Conservation (phyloP, 2,329 filamentous ascomycete genomes). For the Akanthomyces dipterigenus region DNA sequence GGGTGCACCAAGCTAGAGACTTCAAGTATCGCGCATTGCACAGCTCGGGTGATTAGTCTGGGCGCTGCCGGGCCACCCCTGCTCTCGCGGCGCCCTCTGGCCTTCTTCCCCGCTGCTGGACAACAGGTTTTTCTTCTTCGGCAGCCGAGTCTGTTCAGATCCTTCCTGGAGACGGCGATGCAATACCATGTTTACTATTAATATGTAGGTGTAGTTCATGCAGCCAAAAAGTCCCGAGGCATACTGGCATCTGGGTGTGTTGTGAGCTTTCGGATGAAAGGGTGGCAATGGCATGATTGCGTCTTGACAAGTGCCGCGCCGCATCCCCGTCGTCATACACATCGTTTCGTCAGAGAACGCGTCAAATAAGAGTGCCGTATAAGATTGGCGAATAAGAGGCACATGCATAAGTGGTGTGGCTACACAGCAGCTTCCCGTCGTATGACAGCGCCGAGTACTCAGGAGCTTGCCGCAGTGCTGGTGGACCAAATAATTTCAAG, state of each 20-base stretch:
- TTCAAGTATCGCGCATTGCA: not conserved
- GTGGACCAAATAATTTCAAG: too few species aligned
- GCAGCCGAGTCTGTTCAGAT: not conserved
- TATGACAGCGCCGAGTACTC: not conserved
- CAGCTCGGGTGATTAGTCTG: not conserved
- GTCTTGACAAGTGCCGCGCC: too few species aligned
- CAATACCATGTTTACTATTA: not conserved
- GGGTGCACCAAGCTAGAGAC: not conserved
- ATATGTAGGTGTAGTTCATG: conserved; percentile 3
- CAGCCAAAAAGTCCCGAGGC: not conserved
- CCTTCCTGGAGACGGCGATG: not conserved
- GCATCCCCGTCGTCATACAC: not conserved
- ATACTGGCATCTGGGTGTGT: not conserved
- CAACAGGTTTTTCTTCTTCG: not conserved
- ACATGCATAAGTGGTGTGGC: not conserved
- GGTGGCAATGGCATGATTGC: not conserved
- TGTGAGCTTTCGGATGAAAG: not conserved
- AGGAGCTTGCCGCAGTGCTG: not conserved
- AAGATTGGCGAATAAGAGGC: not conserved
- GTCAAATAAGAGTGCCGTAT: not conserved
- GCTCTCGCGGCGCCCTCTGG: not conserved
- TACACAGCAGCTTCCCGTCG: not conserved
- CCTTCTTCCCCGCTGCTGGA: not conserved
- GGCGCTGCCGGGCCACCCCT: not conserved
- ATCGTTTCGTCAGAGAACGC: not conserved